phyloP scores from a whole-genome alignment of 495 filamentous ascomycete genomes.

The Penicillium egyptiacum region DNA sequence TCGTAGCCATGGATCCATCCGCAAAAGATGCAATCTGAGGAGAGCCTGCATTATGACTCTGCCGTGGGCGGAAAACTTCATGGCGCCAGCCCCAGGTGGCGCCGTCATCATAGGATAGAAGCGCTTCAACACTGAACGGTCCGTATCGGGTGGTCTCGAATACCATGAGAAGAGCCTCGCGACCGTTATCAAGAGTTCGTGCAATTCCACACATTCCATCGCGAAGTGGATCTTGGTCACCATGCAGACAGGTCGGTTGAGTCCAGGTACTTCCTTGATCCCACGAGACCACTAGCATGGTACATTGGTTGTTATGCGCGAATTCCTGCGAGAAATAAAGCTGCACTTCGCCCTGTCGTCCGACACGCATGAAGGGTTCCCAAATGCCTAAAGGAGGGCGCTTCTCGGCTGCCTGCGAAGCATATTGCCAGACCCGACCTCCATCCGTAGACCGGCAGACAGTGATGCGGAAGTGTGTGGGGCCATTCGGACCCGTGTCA shows the following conservation, averaged over 20 bases:
- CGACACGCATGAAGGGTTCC: conserved; percentile 61
- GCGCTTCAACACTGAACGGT: conserved; percentile 54
- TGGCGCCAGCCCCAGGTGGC: conserved; percentile 53
- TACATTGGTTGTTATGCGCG: conserved; percentile 57
- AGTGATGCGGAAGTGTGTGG: conserved; percentile 59
- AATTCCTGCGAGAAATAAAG: conserved; percentile 60
- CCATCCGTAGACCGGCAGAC: conserved; percentile 57
- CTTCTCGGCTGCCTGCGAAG: conserved; percentile 52
- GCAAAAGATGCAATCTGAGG: conserved; percentile 58
- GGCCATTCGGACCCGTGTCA: conserved; percentile 40
- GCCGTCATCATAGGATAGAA: conserved; percentile 59
- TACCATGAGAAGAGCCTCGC: conserved; percentile 53
- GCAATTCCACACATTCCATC: conserved; percentile 65
- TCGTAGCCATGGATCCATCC: conserved; percentile 55
- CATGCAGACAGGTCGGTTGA: conserved; percentile 46
- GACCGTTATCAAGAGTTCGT: conserved; percentile 39
- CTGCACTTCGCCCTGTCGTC: conserved; percentile 51
- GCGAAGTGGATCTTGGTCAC: conserved; percentile 42
- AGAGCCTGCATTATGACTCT: conserved; percentile 53
- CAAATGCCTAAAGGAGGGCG: conserved; percentile 51
- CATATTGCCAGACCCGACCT: conserved; percentile 53
- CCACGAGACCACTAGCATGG: conserved; percentile 54
- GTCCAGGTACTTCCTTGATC: conserved; percentile 57
- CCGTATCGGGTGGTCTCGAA: conserved; percentile 56
- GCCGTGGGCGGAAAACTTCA: conserved; percentile 47